These are phyloP conservation scores for Aspergillus fructus DNA, from an alignment of 2,329 filamentous ascomycete genomes.

Conservation along the genomic window DNA sequence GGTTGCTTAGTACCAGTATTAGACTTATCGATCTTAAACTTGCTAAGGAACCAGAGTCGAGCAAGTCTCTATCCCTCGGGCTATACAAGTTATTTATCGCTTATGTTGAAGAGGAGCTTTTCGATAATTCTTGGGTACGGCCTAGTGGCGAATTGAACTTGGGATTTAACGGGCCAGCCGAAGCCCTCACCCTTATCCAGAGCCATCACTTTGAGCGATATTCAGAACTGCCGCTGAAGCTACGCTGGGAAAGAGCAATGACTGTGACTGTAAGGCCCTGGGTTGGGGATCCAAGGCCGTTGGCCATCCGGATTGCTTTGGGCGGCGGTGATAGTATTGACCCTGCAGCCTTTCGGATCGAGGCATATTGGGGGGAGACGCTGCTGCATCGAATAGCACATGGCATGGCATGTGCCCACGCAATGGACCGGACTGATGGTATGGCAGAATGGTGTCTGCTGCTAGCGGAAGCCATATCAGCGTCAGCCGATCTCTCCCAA, in stretches of 20 bases:
- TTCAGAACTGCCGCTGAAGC: neutral
- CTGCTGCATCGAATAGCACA: neutral
- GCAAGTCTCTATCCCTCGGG: neutral
- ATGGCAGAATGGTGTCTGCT: neutral
- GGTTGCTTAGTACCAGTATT: neutral
- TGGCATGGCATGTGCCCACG: neutral
- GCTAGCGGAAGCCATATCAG: neutral
- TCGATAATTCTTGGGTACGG: neutral
- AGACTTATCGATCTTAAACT: fast-evolving
- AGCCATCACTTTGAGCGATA: neutral
- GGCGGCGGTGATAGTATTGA: neutral
- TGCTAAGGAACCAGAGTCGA: neutral
- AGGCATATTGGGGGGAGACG: neutral
- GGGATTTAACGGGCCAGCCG: neutral
- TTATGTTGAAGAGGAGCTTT: neutral
- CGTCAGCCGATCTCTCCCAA: neutral
- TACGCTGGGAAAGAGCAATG: neutral
- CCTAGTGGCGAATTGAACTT: neutral
- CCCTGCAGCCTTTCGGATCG: neutral
- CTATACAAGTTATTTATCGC: neutral
- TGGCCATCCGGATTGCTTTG: neutral
- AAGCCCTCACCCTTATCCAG: neutral
- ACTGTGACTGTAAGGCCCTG: neutral
- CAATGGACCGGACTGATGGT: no score
- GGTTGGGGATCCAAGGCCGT: neutral